Percentiles rank a stretch among this genome's conserved stretches.
phyloP scores from a whole-genome alignment of 2,329 filamentous ascomycete genomes.

The Neurospora sp. region DNA sequence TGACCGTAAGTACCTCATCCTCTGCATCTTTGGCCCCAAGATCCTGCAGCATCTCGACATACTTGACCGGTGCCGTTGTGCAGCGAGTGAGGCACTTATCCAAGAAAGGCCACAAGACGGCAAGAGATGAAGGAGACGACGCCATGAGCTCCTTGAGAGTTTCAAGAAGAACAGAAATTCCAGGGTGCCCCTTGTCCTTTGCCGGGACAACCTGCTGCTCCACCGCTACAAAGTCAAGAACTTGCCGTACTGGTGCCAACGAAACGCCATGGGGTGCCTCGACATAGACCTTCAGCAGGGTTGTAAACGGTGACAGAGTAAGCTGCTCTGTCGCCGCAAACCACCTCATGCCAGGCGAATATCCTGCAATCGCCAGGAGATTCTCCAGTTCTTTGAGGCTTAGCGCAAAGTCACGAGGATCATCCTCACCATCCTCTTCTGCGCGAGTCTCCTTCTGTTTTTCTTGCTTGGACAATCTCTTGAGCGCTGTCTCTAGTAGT shows the following conservation, averaged over 20 bases:
- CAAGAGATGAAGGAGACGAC: constrained; percentile 23
- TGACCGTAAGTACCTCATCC: constrained; percentile 29
- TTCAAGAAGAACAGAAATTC: constrained; percentile 37
- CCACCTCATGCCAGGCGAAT: constrained; percentile 82
- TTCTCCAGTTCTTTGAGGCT: constrained; percentile 69
- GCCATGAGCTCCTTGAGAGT: constrained; percentile 25
- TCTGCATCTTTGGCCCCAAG: constrained; percentile 17
- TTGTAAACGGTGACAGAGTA: constrained; percentile 60
- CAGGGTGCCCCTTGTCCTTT: constrained; percentile 23
- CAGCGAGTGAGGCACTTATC: constrained; percentile 76
- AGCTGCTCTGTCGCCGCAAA: constrained; percentile 64
- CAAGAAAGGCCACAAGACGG: constrained; percentile 56
- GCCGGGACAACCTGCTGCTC: constrained; percentile 49
- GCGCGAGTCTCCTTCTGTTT: constrained; percentile 18
- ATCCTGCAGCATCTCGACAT: constrained; percentile 60
- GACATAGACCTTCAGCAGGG: constrained; percentile 51
- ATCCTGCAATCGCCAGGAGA: constrained; percentile 67
- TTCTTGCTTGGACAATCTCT: constrained; percentile 44
- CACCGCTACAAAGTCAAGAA: constrained; percentile 50
- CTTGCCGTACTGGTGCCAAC: constrained; percentile 38
- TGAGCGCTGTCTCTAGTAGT: constrained; percentile 59
- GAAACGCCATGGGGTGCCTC: constrained; percentile 38
- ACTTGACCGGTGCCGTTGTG: constrained; percentile 68
- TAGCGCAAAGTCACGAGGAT: constrained; percentile 41
- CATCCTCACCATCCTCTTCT: constrained; percentile 10